Evolutionary conservation across 176 grass and related monocot genomes (phyloP).

Genomic region (Aechmea fasciata): DNA sequence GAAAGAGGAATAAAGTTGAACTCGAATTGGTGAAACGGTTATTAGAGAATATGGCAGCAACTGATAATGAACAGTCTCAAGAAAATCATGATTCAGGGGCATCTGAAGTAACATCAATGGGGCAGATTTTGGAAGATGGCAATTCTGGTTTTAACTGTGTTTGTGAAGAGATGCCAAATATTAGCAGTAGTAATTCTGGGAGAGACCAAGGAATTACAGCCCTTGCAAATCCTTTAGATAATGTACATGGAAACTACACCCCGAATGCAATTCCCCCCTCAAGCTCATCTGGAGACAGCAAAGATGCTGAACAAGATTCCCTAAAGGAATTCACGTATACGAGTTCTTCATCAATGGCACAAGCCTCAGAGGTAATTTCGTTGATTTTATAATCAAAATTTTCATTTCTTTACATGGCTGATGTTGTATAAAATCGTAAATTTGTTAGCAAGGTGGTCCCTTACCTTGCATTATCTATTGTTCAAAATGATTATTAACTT

Average conservation of each 20-base stretch:
- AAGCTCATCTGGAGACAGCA: constrained; percentile 10
- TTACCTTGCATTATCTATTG: background rate
- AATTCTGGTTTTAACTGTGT: constrained; percentile 19
- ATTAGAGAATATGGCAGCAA: constrained; percentile 68
- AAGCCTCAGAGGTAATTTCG: constrained; percentile 49
- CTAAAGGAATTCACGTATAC: constrained; percentile 15
- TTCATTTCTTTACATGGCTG: constrained; percentile 4
- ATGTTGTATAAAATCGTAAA: background rate
- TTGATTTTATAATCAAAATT: constrained; percentile 1
- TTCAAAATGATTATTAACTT: too few species aligned
- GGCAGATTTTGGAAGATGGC: constrained; percentile 39
- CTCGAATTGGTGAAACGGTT: constrained; percentile 80
- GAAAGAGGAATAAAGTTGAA: constrained; percentile 55
- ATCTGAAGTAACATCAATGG: constrained; percentile 33
- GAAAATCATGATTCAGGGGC: constrained; percentile 34
- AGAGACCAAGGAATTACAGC: constrained; percentile 11
- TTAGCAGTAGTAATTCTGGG: constrained; percentile 4
- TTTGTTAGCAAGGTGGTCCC: background rate
- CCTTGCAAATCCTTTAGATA: constrained; percentile 19
- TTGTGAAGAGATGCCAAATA: constrained; percentile 11
- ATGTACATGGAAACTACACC: constrained; percentile 14
- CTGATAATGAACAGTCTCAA: constrained; percentile 21
- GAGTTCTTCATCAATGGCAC: constrained; percentile 7
- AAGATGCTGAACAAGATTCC: constrained; percentile 12
- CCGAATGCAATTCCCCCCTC: constrained; percentile 9